Base-by-base conservation (phyloP, 495 filamentous ascomycete genomes). In the Lasiosphaeria miniovina region DNA sequence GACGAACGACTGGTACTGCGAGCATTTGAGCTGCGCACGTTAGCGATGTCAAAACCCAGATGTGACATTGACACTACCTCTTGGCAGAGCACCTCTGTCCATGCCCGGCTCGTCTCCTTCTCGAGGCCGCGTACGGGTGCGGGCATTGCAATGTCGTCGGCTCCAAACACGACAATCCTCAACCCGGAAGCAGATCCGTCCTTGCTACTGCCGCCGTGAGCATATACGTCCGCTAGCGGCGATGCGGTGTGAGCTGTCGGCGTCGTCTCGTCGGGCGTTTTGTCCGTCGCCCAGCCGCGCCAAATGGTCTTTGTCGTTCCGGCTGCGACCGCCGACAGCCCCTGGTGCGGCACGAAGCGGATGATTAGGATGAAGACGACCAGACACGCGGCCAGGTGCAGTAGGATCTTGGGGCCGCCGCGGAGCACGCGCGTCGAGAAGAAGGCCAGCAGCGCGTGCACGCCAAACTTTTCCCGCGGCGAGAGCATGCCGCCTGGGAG, bases 101-200 rank as follows among this genome's bases (percentile, higher is more conserved):
- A 72, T 6, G 61, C 58, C 24, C 54, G 14, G 50, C 45, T 56
- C 10, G 61, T 56, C 4, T 46, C 58, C 12, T 49, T 58, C 4
- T 61, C 32, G 49, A 50, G 15, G 53, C 62, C 57, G 9, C 52
- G 59, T 15, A 40, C 46, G 40, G 59, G 55, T 55, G 57, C 58
- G 10, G 66, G 64, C 4, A 64, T 70, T 31, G 70, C 68, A 33
- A 72, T 52, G 57, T 71, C 70, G n/a, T 67, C 65, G 15, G 63
- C 70, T 5, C 70, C 70, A 61, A 71, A 72, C 12, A 71, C 71
- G 6, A 74, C 63, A 36, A 72, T 58, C 53, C 71, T 69, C 55
- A 71, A 52, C 3, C 64, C 62, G 9, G 24, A 24, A 24, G 24
- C 24, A 24, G 24, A 24, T 24, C 60, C 62, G 5, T 34, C 53